These are phyloP conservation scores for Panicum hallii DNA, from an alignment of 202 grass and related monocot species.

Conservation along the genomic window DNA sequence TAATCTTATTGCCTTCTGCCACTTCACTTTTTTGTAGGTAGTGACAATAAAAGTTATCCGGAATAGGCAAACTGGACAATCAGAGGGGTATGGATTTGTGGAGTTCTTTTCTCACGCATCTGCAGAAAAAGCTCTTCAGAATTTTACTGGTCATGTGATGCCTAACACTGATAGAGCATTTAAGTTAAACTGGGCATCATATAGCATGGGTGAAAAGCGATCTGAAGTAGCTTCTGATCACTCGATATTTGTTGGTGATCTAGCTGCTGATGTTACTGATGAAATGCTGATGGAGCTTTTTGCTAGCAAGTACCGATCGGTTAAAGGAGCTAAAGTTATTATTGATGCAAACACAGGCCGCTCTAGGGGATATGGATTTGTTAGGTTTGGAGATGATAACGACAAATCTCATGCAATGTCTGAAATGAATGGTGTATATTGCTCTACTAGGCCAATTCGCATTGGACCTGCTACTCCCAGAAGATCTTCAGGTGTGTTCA, in stretches of 20 bases:
- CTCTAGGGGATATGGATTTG: constrained; percentile 85
- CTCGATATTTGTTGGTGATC: constrained; percentile 88
- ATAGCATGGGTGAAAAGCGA: constrained; percentile 75
- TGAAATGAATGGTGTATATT: constrained; percentile 89
- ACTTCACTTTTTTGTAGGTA: constrained; percentile 52
- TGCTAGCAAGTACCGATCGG: constrained; percentile 68
- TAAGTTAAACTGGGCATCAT: constrained; percentile 86
- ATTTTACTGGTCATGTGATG: constrained; percentile 81
- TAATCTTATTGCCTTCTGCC: constrained; percentile 26
- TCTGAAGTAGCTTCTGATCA: constrained; percentile 68
- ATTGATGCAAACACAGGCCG: constrained; percentile 81
- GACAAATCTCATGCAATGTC: constrained; percentile 69
- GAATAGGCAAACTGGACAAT: constrained; percentile 67
- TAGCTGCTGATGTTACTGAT: constrained; percentile 83
- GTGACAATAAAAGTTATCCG: constrained; percentile 77
- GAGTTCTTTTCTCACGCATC: constrained; percentile 72
- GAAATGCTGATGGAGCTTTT: constrained; percentile 69
- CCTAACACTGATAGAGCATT: constrained; percentile 76
- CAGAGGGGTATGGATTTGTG: constrained; percentile 86
- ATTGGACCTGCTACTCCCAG: constrained; percentile 75
- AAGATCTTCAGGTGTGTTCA: constrained; percentile 64
- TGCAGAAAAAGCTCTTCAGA: constrained; percentile 72
- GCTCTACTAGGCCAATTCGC: constrained; percentile 71
- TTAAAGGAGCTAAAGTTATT: constrained; percentile 86
- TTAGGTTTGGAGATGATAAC: constrained; percentile 74